Evolutionary conservation across 176 grass and related monocot genomes (phyloP).

Genomic region (Oryza punctata): DNA sequence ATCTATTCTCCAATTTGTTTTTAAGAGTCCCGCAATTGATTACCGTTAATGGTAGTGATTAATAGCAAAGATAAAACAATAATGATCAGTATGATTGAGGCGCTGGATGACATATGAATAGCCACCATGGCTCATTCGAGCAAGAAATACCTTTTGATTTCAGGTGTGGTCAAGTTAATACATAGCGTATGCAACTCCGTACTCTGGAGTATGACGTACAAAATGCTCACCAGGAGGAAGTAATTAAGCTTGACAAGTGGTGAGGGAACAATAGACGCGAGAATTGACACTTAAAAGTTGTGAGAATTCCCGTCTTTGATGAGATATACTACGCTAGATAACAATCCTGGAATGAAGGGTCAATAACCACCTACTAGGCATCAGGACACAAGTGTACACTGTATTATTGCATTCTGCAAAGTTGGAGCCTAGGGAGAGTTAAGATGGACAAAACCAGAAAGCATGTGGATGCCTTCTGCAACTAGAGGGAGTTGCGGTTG

Average conservation of each 20-base stretch:
- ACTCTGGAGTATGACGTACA: constrained; percentile 45
- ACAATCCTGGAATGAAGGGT: constrained; percentile 34
- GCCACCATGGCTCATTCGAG: background rate
- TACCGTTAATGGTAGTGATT: background rate
- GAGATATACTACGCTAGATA: constrained; percentile 58
- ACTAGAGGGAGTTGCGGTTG: constrained; percentile 13
- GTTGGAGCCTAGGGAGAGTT: constrained; percentile 40
- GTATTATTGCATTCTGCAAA: constrained; percentile 52
- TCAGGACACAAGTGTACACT: constrained; percentile 44
- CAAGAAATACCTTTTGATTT: constrained; percentile 31
- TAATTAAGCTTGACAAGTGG: constrained; percentile 14
- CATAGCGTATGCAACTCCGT: constrained; percentile 40
- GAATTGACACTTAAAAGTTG: constrained; percentile 70
- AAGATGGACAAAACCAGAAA: constrained; percentile 22
- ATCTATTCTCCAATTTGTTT: background rate
- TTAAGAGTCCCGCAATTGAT: background rate
- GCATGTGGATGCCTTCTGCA: background rate
- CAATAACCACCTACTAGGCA: constrained; percentile 44
- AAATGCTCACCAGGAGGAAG: background rate
- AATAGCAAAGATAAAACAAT: background rate
- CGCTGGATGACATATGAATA: background rate
- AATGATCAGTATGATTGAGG: background rate
- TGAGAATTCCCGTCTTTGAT: constrained; percentile 61
- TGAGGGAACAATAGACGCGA: constrained; percentile 36
- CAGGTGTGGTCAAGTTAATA: constrained; percentile 34